Percentiles rank a stretch among this genome's conserved stretches.
phyloP scores from a whole-genome alignment of 768 basidiomycete genomes.

The Rhodotorula taiwanensis region DNA sequence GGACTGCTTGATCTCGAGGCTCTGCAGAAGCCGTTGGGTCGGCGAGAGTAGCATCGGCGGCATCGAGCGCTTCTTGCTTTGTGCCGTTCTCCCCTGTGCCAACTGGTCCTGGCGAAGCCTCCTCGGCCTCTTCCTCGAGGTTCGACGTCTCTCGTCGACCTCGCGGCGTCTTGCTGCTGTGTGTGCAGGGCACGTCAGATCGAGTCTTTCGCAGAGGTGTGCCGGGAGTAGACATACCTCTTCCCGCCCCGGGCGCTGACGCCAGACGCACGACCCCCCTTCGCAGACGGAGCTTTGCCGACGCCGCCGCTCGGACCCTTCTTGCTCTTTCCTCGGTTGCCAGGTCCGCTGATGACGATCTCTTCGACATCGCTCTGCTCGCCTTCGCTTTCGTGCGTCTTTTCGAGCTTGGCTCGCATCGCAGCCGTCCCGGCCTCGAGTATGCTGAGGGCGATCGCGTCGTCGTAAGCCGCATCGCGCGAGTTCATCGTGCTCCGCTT shows the following conservation, averaged over 20 bases:
- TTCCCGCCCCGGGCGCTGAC: neutral
- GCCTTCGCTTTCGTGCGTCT: constrained; percentile 10
- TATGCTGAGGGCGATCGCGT: constrained; percentile 51
- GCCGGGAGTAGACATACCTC: constrained; percentile 4
- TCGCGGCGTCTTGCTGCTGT: neutral
- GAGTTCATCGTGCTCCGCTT: constrained; percentile 97
- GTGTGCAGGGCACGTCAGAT: too few relatives aligned
- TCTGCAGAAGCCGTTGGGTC: too few relatives aligned
- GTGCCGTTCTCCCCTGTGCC: neutral
- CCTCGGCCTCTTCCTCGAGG: neutral
- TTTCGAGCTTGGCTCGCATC: constrained; percentile 38
- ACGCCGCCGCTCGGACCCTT: neutral
- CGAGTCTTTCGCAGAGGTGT: too few relatives aligned
- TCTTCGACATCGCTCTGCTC: constrained; percentile 7
- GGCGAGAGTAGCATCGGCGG: too few relatives aligned
- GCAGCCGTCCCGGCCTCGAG: constrained; percentile 23
- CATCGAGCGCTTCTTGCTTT: neutral
- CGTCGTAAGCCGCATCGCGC: constrained; percentile 81
- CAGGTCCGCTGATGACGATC: neutral
- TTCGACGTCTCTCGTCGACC: constrained; percentile 5
- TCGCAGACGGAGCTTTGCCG: neutral
- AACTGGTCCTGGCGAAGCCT: neutral
- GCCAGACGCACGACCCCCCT: neutral
- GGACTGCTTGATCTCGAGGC: too few relatives aligned
- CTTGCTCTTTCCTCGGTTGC: neutral